These are phyloP conservation scores for Auxenochlorella pyrenoidosa DNA, from an alignment of 139 green algal species.

Conservation along the genomic window DNA sequence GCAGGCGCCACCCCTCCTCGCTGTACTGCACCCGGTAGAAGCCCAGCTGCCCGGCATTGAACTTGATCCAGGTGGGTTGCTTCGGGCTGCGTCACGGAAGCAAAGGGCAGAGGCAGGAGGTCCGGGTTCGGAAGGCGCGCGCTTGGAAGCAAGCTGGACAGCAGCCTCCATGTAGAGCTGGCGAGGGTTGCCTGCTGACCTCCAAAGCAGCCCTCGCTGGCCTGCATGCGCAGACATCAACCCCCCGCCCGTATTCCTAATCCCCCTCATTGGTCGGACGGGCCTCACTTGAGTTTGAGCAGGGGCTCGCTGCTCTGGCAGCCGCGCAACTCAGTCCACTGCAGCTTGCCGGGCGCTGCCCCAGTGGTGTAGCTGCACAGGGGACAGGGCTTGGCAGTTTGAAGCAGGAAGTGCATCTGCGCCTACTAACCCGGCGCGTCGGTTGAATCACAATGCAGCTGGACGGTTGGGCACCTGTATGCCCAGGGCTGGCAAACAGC, in stretches of 20 bases:
- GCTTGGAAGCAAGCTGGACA: no score
- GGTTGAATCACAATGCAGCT: no score
- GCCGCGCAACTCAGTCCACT: slow-evolving; percentile 41
- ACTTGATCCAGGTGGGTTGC: slow-evolving; percentile 65
- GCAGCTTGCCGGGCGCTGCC: neutral
- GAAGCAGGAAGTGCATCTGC: no score
- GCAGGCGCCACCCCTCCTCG: slow-evolving; percentile 49
- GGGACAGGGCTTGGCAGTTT: no score
- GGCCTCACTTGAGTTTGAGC: neutral
- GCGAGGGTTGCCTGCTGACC: no score
- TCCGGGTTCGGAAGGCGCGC: no score
- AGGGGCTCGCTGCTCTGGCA: slow-evolving; percentile 23
- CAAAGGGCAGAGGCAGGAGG: neutral
- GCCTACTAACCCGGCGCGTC: no score
- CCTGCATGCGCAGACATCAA: no score
- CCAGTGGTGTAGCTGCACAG: slow-evolving; percentile 22
- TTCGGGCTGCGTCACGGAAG: neutral
- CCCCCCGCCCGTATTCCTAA: no score
- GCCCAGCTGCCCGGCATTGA: slow-evolving; percentile 73
- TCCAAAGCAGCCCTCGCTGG: no score
- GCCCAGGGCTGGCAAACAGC: neutral
- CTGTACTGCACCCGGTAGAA: slow-evolving; percentile 74
- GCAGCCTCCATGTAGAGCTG: no score
- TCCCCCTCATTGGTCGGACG: no score
- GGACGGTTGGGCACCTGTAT: neutral